Percentiles rank a stretch among this genome's conserved stretches.
Evolutionary conservation across 2,329 filamentous ascomycete species (phyloP).

Genomic region (Seiridium cupressi): DNA sequence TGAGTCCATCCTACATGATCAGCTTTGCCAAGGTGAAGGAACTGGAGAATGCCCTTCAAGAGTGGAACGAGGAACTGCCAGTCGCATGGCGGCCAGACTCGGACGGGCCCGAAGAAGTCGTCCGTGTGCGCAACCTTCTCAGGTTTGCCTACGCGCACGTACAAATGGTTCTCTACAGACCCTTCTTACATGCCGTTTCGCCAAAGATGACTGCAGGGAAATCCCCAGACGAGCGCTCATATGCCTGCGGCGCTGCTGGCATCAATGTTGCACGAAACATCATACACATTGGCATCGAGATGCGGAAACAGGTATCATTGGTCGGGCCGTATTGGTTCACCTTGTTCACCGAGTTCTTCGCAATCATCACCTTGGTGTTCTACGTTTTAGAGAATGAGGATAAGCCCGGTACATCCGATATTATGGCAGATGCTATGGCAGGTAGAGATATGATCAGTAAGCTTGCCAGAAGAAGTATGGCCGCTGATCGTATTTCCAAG

Average conservation of each 20-base stretch:
- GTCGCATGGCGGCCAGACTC: constrained; percentile 75
- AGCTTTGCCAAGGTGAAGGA: constrained; percentile 63
- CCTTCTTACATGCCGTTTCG: constrained; percentile 81
- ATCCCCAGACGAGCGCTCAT: constrained; percentile 71
- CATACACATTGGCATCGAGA: constrained; percentile 76
- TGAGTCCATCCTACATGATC: constrained; percentile 57
- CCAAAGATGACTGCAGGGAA: constrained; percentile 55
- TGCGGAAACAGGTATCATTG: constrained; percentile 71
- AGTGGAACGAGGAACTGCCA: constrained; percentile 68
- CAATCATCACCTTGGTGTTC: constrained; percentile 75
- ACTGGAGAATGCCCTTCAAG: constrained; percentile 61
- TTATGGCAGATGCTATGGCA: constrained; percentile 80
- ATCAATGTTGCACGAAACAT: constrained; percentile 69
- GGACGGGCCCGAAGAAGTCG: constrained; percentile 71
- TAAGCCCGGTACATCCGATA: constrained; percentile 71
- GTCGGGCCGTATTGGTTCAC: constrained; percentile 86
- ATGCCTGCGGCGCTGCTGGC: constrained; percentile 66
- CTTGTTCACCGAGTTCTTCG: constrained; percentile 80
- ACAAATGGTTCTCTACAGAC: constrained; percentile 78
- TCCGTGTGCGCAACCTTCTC: constrained; percentile 73
- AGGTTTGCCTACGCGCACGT: constrained; percentile 81
- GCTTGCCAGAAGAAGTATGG: constrained; percentile 80
- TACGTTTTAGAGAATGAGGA: constrained; percentile 79
- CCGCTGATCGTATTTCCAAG: constrained; percentile 80
- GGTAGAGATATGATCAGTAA: constrained; percentile 80